Conservation (phyloP, 202 grass and related monocot genomes). For the Zizania palustris region DNA sequence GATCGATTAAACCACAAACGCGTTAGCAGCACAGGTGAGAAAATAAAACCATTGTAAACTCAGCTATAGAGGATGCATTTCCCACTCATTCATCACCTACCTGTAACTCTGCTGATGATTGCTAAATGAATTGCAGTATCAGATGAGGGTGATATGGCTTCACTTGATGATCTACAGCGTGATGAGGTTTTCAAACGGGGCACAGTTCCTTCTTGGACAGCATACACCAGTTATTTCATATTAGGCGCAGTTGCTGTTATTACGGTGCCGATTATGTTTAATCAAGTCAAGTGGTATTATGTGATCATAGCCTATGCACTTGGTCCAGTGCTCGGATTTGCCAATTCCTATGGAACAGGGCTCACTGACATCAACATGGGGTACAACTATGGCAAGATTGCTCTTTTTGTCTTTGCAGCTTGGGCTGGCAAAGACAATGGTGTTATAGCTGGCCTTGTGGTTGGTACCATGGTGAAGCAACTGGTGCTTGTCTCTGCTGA, state of each 20-base stretch:
- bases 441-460: no score
- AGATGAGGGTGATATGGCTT: constrained; percentile 31
- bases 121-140: constrained; percentile 33
- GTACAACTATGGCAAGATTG: no score
- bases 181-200: constrained; percentile 55
- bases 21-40: constrained; percentile 30
- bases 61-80: background rate
- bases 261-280: constrained; percentile 42
- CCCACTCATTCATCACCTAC: background rate
- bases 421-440: no score
- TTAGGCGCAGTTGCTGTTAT: constrained; percentile 42
- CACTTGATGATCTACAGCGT: constrained; percentile 37
- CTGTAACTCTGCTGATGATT: background rate
- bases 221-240: constrained; percentile 47
- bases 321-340: no score
- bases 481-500: no score
- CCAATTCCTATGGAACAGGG: no score
- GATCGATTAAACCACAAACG: constrained; percentile 30
- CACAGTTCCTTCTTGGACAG: constrained; percentile 56
- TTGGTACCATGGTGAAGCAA: no score
- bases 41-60: background rate
- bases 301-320: no score
- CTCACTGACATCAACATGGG: no score
- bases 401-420: no score
- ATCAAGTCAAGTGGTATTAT: no score